phyloP scores from a whole-genome alignment of 2,329 filamentous ascomycete genomes.

The Botrytis paeoniae region DNA sequence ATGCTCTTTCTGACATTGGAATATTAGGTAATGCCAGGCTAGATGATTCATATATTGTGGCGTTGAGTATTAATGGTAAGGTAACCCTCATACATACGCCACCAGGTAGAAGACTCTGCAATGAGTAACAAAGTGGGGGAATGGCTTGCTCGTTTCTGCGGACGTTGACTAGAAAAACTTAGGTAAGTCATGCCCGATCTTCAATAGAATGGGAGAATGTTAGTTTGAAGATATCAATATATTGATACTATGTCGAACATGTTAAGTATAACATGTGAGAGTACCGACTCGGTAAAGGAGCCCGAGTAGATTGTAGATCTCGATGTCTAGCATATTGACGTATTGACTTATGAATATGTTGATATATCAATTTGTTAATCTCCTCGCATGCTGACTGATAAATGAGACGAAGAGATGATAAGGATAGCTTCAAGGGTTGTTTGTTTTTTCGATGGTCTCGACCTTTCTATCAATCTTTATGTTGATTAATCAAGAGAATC shows the following conservation, averaged over 20 bases:
- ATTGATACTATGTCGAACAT: background rate
- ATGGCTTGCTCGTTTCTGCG: slow-evolving; percentile 4
- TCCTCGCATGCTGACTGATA: background rate
- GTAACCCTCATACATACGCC: slow-evolving; percentile 11
- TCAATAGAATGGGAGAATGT: background rate
- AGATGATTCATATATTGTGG: slow-evolving; percentile 12
- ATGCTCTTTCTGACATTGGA: background rate
- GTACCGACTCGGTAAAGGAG: background rate
- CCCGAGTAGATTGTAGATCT: background rate
- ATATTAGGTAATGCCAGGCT: background rate
- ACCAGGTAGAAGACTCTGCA: background rate
- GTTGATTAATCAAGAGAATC: slow-evolving; percentile 1
- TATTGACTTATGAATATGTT: background rate
- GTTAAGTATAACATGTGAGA: background rate
- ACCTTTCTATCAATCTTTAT: background rate
- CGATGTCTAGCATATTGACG: slow-evolving; percentile 2
- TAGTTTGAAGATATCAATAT: background rate
- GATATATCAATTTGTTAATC: background rate
- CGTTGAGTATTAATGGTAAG: slow-evolving; percentile 1
- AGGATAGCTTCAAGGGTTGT: background rate
- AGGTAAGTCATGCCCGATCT: background rate
- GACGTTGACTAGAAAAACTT: background rate
- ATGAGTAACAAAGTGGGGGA: background rate
- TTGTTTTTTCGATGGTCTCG: background rate
- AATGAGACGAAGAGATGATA: background rate